Base-by-base conservation (phyloP, 495 filamentous ascomycete genomes). In the Trichoderma erinaceum region DNA sequence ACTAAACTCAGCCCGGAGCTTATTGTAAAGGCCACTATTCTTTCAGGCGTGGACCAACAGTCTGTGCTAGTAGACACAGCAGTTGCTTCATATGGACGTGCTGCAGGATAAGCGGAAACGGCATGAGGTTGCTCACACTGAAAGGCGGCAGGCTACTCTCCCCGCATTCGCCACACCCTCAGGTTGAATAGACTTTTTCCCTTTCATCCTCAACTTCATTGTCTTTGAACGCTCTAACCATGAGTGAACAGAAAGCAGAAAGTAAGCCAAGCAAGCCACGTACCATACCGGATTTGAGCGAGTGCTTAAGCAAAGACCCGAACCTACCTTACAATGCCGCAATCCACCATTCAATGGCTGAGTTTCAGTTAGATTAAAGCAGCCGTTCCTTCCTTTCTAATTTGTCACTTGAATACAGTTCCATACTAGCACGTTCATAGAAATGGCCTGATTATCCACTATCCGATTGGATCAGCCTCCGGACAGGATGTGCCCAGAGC, bases 261-360 rank as follows among this genome's bases (percentile, higher is more conserved):
- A 32, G 56, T 27, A 32, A 61, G 56, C 56, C 27, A 61, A 4
- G 56, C 56, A 61, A 61, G 56, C 56, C 56, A 61, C 56, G 23
- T 25, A 16, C 56, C 13, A 35, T 32, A 25, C 56, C 56, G 27
- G 3, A 61, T 61, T 27, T 25, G 56, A 61, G 25, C 29, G 25
- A 21, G 13, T 61, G 27, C 56, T 27, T 23, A 32, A 61, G 27
- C 50, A 56, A 23, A 56, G 16, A 56, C 56, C n/a, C 56, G 25
- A 32, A 18, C 16, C 56, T 32, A 32, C 56, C 6, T 61, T 23
- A 61, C 25, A 16, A 23, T 61, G 25, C 56, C 56, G 56, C 56
- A 61, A 32, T 61, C n/a, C 56, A 32, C 56, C 23, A 16, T 61
- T 11, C 27, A 18, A 61, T 32, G 56, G 56, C 27, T 61, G 56